A percentile compares a stretch with the other conserved stretches of the same genome.
phyloP scores from a whole-genome alignment of 805 yeast species.

The Yarrowia phangngaensis region DNA sequence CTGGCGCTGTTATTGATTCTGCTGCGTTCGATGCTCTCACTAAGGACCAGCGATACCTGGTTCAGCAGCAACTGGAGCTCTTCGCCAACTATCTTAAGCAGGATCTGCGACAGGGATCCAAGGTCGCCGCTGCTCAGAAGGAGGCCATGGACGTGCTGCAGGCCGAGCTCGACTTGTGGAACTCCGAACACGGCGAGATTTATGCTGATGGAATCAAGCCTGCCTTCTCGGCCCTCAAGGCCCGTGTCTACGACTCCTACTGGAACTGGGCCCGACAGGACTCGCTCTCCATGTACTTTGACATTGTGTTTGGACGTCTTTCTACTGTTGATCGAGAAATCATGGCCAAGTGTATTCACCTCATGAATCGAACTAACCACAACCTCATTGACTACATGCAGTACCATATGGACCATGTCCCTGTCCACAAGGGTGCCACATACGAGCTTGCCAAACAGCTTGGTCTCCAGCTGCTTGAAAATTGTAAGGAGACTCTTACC shows the following conservation, averaged over 20 bases:
- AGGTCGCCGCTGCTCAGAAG: constrained; percentile 74
- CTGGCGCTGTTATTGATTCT: constrained; percentile 83
- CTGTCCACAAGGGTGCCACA: constrained; percentile 85
- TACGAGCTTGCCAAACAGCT: constrained; percentile 83
- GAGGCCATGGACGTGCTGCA: constrained; percentile 81
- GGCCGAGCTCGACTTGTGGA: constrained; percentile 86
- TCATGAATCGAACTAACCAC: constrained; percentile 96
- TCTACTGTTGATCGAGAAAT: constrained; percentile 92
- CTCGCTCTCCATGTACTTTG: constrained; percentile 86
- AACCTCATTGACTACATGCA: constrained; percentile 95
- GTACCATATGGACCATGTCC: constrained; percentile 80
- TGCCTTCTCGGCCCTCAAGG: constrained; percentile 84
- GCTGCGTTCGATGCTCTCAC: constrained; percentile 88
- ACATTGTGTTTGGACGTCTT: constrained; percentile 89
- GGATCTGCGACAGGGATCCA: constrained; percentile 88
- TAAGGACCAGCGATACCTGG: constrained; percentile 64
- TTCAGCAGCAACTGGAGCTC: constrained; percentile 81
- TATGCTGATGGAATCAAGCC: constrained; percentile 91
- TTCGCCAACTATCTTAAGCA: constrained; percentile 91
- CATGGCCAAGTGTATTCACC: constrained; percentile 90
- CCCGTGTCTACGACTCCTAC: constrained; percentile 93
- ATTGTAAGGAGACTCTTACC: constrained; percentile 80
- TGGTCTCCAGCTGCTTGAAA: constrained; percentile 91
- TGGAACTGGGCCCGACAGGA: constrained; percentile 99
- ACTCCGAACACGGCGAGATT: constrained; percentile 87